These are phyloP conservation scores for Neonothopanus nambi DNA, from an alignment of 1,284 basidiomycete species.

Conservation along the genomic window DNA sequence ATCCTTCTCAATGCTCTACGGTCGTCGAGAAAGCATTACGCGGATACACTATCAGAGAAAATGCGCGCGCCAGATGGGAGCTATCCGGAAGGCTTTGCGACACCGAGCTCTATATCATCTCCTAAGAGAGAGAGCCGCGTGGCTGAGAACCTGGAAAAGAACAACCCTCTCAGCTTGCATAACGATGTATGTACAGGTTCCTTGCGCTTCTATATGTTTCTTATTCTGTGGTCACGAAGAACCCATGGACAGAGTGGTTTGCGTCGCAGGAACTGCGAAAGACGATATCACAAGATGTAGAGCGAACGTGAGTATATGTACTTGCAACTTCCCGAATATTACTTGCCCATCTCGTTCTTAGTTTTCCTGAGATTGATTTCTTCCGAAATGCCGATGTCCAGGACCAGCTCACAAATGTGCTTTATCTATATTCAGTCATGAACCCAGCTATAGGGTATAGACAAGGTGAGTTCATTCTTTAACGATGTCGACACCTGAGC, in stretches of 20 bases:
- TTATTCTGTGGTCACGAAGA: slow-evolving; percentile 44
- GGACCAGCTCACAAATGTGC: slow-evolving; percentile 77
- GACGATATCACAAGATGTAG: slow-evolving; percentile 89
- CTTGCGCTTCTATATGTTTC: background rate
- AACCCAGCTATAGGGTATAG: slow-evolving; percentile 86
- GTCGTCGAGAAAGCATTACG: slow-evolving; percentile 51
- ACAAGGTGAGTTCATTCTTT: slow-evolving; percentile 53
- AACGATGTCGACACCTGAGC: background rate
- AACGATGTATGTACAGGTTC: slow-evolving; percentile 55
- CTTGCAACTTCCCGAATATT: slow-evolving; percentile 8
- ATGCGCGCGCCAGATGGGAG: slow-evolving; percentile 80
- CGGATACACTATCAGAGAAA: slow-evolving; percentile 54
- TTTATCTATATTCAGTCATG: slow-evolving; percentile 79
- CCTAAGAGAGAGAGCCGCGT: slow-evolving; percentile 32
- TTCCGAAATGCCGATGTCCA: slow-evolving; percentile 78
- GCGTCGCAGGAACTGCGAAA: slow-evolving; percentile 82
- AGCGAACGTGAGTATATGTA: slow-evolving; percentile 70
- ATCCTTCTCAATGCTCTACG: slow-evolving; percentile 49
- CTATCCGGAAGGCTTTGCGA: slow-evolving; percentile 64
- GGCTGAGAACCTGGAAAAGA: slow-evolving; percentile 58
- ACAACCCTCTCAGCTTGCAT: slow-evolving; percentile 87
- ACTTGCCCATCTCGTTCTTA: slow-evolving; percentile 7
- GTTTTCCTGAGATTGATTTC: slow-evolving; percentile 87
- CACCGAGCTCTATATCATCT: slow-evolving; percentile 48
- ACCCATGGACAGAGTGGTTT: slow-evolving; percentile 94